Evolutionary conservation across 495 filamentous ascomycete genomes (phyloP).

Genomic region (Lasiosphaeris hirsuta): DNA sequence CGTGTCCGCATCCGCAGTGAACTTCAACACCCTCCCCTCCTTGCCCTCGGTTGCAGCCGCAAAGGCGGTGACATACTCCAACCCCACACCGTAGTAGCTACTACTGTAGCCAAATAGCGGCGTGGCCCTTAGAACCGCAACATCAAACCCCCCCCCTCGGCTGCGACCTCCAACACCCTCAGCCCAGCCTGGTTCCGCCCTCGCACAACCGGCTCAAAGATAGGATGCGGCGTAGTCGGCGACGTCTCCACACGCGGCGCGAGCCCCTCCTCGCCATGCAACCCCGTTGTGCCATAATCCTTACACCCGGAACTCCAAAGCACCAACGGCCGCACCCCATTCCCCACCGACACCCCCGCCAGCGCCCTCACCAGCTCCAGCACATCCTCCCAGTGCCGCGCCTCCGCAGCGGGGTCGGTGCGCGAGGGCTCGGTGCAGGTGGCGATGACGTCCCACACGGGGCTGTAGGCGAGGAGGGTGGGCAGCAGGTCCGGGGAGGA

Average conservation of each 20-base stretch:
- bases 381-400: constrained; percentile 7
- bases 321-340: constrained; percentile 32
- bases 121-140: constrained; percentile 36
- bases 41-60: constrained; percentile 13
- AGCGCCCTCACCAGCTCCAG: neutral
- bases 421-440: constrained; percentile 6
- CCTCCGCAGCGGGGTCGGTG: neutral
- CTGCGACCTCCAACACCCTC: constrained; percentile 26
- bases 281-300: constrained; percentile 39
- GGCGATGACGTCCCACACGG: constrained; percentile 11
- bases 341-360: neutral
- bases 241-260: constrained; percentile 36
- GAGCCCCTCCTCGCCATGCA: constrained; percentile 28
- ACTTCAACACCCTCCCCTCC: constrained; percentile 16
- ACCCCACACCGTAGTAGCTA: constrained; percentile 36
- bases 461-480: neutral
- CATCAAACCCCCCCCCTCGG: constrained; percentile 35
- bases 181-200: constrained; percentile 17
- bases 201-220: neutral
- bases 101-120: constrained; percentile 36
- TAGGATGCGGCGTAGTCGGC: constrained; percentile 25
- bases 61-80: constrained; percentile 25
- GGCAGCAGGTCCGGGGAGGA: neutral
- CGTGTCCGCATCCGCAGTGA: constrained; percentile 29
- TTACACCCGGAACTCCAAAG: constrained; percentile 42